Conservation (phyloP, 2,329 filamentous ascomycete genomes). For the Xylaria sp. region DNA sequence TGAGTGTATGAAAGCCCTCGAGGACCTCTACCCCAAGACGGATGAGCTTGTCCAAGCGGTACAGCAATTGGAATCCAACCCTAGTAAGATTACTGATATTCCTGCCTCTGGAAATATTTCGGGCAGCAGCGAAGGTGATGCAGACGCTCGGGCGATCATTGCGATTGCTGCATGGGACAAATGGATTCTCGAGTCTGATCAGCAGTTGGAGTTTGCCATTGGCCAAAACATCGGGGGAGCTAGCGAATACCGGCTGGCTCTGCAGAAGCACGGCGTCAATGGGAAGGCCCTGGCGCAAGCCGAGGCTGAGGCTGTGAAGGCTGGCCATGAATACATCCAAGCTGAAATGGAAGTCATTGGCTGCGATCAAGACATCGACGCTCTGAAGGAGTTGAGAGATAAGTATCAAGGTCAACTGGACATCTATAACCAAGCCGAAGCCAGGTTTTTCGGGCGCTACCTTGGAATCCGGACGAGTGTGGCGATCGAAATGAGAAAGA, state of each 20-base stretch:
- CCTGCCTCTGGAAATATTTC: background rate
- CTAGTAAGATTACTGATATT: background rate
- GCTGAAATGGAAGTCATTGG: background rate
- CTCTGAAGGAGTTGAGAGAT: background rate
- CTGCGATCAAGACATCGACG: background rate
- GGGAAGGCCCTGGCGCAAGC: background rate
- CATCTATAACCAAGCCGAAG: background rate
- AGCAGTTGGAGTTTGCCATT: background rate
- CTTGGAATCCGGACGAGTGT: background rate
- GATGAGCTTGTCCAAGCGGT: background rate
- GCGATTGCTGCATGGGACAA: background rate
- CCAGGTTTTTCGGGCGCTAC: background rate
- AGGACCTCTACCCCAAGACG: background rate
- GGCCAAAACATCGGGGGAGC: background rate
- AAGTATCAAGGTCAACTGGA: background rate
- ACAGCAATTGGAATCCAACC: background rate
- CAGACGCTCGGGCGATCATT: background rate
- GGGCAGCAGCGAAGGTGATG: background rate
- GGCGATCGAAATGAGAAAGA: background rate
- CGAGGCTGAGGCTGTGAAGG: background rate
- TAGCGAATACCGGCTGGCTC: background rate
- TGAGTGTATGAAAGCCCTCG: background rate
- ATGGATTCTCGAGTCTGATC: background rate
- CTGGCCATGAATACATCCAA: constrained; percentile 1
- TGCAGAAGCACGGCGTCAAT: background rate